Percentiles rank a stretch among this genome's conserved stretches.
These are phyloP conservation scores for Wickerhamiella brachini DNA, from an alignment of 805 yeast genomes.

Conservation along the genomic window DNA sequence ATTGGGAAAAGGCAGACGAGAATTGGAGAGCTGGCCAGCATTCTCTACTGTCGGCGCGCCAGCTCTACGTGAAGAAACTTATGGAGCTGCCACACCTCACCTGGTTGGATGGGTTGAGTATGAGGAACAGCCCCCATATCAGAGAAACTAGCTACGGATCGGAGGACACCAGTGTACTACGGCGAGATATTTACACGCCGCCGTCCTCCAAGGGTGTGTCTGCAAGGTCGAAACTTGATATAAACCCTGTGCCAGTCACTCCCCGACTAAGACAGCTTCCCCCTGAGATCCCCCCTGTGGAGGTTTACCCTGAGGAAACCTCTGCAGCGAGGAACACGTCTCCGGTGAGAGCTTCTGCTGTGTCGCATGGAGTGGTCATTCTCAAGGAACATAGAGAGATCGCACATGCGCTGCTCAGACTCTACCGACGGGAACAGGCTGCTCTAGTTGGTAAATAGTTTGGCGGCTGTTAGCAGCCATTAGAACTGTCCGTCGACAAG, in stretches of 20 bases:
- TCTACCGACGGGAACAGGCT: not conserved
- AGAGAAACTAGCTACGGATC: not conserved
- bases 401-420: not conserved
- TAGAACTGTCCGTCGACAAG: too few relatives aligned
- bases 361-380: not conserved
- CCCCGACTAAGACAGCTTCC: too few relatives aligned
- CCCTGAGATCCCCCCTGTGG: too few relatives aligned
- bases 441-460: not conserved
- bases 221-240: too few relatives aligned
- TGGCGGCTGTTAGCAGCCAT: too few relatives aligned
- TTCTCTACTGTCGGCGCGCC: not conserved
- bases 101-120: not conserved
- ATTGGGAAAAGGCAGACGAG: constrained; percentile 3
- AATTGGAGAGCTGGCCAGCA: constrained; percentile 1
- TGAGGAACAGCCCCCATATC: not conserved
- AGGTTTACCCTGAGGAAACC: too few relatives aligned
- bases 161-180: not conserved
- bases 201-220: not conserved
- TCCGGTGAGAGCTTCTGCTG: too few relatives aligned
- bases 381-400: not conserved
- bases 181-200: not conserved
- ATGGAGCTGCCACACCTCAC: not conserved
- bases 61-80: not conserved
- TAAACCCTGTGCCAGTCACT: too few relatives aligned
- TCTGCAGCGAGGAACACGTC: too few relatives aligned